Conservation (phyloP, 2,329 filamentous ascomycete genomes). For the Xylaria sp. region DNA sequence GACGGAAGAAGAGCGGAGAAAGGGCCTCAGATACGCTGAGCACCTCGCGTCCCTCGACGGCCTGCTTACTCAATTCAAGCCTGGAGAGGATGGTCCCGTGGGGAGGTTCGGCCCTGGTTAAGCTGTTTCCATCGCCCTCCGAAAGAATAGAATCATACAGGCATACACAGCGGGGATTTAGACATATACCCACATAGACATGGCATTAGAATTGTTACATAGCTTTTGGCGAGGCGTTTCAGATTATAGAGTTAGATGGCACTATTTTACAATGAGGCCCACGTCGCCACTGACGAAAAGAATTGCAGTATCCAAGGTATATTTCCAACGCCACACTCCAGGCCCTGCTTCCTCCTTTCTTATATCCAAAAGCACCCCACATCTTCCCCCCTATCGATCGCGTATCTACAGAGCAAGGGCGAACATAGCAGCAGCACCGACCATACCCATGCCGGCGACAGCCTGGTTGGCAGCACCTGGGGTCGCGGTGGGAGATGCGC, state of each 20-base stretch:
- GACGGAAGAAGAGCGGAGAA: constrained; percentile 65
- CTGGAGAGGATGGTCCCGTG: constrained; percentile 63
- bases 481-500: constrained; percentile 10
- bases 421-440: constrained; percentile 48
- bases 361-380: not conserved
- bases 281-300: not conserved
- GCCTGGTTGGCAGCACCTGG: constrained; percentile 44
- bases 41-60: constrained; percentile 69
- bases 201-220: constrained; percentile 19
- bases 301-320: constrained; percentile 4
- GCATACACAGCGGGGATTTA: constrained; percentile 28
- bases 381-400: not conserved
- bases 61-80: constrained; percentile 63
- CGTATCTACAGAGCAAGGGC: constrained; percentile 49
- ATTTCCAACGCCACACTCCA: not conserved
- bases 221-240: not conserved
- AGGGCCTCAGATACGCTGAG: constrained; percentile 65
- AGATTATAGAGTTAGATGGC: constrained; percentile 19
- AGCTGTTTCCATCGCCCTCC: constrained; percentile 13
- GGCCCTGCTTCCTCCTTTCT: not conserved
- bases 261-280: constrained; percentile 1
- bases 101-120: constrained; percentile 60
- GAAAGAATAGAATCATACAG: constrained; percentile 1
- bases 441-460: constrained; percentile 47
- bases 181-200: constrained; percentile 28